Evolutionary conservation across 78 protist genomes (phyloP).

Genomic region (Anaeramoeba ignava): DNA sequence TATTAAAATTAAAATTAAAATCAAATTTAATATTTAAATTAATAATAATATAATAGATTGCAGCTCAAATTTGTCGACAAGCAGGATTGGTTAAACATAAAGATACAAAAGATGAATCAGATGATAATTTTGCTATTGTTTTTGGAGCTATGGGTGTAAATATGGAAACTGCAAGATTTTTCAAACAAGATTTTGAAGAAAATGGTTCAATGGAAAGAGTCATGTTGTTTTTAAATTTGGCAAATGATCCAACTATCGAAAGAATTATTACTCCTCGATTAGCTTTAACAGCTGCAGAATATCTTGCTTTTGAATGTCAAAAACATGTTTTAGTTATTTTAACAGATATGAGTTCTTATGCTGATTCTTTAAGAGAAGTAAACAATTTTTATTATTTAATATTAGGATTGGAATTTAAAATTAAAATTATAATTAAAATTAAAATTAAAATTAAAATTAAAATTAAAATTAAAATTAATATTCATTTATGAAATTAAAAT

Average conservation of each 20-base stretch:
- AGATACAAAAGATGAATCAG: slow-evolving; percentile 49
- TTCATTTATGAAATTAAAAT: too few species aligned
- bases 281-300: slow-evolving; percentile 96
- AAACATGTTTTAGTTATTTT: slow-evolving; percentile 33
- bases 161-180: slow-evolving; percentile 98
- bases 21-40: too few species aligned
- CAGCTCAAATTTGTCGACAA: slow-evolving; percentile 94
- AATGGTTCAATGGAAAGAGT: slow-evolving; percentile 88
- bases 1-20: too few species aligned
- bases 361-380: slow-evolving; percentile 97
- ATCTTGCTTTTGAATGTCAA: slow-evolving; percentile 66
- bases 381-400: not conserved
- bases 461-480: too few species aligned
- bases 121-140: slow-evolving; percentile 94
- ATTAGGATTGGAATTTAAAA: too few species aligned
- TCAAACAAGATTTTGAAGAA: slow-evolving; percentile 93
- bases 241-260: slow-evolving; percentile 99
- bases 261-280: slow-evolving; percentile 98
- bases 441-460: too few species aligned
- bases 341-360: slow-evolving; percentile 98
- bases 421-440: too few species aligned
- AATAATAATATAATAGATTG: slow-evolving; percentile 50
- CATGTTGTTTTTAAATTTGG: slow-evolving; percentile 94
- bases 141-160: slow-evolving; percentile 99
- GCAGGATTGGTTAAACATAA: slow-evolving; percentile 88